A percentile compares a stretch with the other conserved stretches of the same genome.
phyloP scores from a whole-genome alignment of 2,329 filamentous ascomycete genomes.

The Aureobasidium melanogenum region DNA sequence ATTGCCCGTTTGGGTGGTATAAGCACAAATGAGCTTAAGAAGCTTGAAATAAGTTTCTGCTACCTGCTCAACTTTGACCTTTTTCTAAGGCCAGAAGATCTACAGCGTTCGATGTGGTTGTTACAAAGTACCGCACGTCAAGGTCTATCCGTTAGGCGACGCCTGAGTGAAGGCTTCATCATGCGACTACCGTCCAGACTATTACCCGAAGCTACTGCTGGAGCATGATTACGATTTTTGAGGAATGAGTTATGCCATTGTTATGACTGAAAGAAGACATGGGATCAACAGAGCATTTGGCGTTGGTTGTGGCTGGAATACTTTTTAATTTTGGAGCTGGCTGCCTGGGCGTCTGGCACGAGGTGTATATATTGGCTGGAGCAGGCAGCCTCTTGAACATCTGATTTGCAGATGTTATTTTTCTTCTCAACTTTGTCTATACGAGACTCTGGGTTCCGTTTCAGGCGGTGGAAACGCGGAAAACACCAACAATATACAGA shows the following conservation, averaged over 20 bases:
- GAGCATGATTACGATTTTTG: slow-evolving; percentile 1
- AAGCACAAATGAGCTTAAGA: slow-evolving; percentile 67
- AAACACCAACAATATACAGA: neutral
- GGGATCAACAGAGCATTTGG: slow-evolving; percentile 1
- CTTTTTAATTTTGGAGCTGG: neutral
- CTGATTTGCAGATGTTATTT: neutral
- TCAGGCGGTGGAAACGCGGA: neutral
- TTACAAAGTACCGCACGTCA: slow-evolving; percentile 26
- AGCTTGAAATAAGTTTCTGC: slow-evolving; percentile 68
- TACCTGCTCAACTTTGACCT: slow-evolving; percentile 73
- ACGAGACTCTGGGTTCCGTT: neutral
- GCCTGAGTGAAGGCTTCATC: slow-evolving; percentile 23
- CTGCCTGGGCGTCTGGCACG: neutral
- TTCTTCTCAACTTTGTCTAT: neutral
- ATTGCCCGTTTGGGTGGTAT: slow-evolving; percentile 86
- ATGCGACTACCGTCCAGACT: slow-evolving; percentile 21
- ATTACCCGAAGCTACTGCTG: neutral
- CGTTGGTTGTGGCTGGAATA: neutral
- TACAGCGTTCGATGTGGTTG: slow-evolving; percentile 26
- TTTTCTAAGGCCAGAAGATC: slow-evolving; percentile 22
- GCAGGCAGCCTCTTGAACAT: neutral
- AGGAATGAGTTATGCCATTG: neutral
- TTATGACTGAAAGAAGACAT: neutral
- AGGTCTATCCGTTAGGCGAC: slow-evolving; percentile 17
- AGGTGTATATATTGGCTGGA: slow-evolving; percentile 3